These are phyloP conservation scores for Candida adriatica DNA, from an alignment of 805 yeast species.

Conservation along the genomic window DNA sequence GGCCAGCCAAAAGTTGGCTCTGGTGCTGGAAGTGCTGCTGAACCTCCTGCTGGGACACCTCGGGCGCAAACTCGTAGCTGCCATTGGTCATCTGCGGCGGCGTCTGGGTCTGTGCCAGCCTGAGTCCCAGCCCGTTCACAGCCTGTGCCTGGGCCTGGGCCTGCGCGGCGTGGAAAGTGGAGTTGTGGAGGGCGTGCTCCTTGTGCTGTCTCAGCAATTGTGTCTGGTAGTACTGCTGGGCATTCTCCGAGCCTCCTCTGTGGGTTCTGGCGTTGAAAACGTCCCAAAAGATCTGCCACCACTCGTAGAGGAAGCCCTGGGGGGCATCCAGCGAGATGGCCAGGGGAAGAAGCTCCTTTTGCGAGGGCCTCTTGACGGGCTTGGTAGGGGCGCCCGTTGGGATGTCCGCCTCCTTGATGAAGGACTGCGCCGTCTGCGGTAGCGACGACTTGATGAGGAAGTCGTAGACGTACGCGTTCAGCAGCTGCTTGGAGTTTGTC, in stretches of 20 bases:
- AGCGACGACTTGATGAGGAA: constrained; percentile 70
- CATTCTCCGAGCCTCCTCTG: constrained; percentile 53
- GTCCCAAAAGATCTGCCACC: constrained; percentile 98
- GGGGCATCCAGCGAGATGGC: constrained; percentile 71
- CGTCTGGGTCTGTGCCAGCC: constrained; percentile 2
- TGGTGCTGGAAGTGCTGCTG: constrained; percentile 23
- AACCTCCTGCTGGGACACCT: constrained; percentile 25
- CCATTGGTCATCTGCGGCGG: too few species aligned
- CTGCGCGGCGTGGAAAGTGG: constrained; percentile 37
- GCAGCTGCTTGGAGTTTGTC: constrained; percentile 38
- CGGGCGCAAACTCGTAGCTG: too few species aligned
- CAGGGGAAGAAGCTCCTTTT: constrained; percentile 40
- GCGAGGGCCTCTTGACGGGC: constrained; percentile 19
- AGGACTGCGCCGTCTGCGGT: constrained; percentile 64
- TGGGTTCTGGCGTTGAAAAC: constrained; percentile 76
- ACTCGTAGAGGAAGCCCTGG: constrained; percentile 79
- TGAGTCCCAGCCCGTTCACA: constrained; percentile 5
- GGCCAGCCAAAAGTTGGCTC: constrained; percentile 21
- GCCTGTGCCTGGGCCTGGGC: constrained; percentile 9
- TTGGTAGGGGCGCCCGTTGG: constrained; percentile 22
- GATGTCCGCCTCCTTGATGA: constrained; percentile 71
- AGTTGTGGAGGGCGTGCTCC: constrained; percentile 42
- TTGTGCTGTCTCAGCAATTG: constrained; percentile 54
- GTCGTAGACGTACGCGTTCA: constrained; percentile 84
- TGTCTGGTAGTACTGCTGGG: constrained; percentile 65